Base-by-base conservation (phyloP, 2,329 filamentous ascomycete genomes). In the Myrmaecium sp. region DNA sequence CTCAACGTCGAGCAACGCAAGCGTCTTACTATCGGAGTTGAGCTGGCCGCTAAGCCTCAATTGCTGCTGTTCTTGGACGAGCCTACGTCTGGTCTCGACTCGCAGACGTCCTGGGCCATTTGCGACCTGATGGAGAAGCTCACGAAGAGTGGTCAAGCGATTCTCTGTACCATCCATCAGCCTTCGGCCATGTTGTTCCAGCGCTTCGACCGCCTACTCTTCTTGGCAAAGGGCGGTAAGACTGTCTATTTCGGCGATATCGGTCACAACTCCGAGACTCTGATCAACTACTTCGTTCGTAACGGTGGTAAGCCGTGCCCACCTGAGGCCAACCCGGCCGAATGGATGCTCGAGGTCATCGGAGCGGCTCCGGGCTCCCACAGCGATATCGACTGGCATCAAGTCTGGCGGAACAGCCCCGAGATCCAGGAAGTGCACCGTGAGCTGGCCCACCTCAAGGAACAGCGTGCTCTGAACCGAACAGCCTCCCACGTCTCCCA, bases 101-200 rank as follows among this genome's bases (percentile, higher is more conserved):
- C 69, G 2, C 32, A 38, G 17, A 28, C 37, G 8, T 31, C 36
- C 5, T 30, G 27, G 26, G 25, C 30, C 7, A 36, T 38, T 14
- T 30, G 33, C 17, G 24, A 30, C 8, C 30, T 39, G 17, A 31
- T 39, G 26, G 25, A 35, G 13, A 25, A 34, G 19, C 22, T 39
- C 14, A 66, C 69, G 1, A 64, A 69, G 14, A 57, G 60, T 2
- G 68, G 68, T 0, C 67, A 72, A 33, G 64, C 66, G 1, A 62
- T 73, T 5, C 47, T 72, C 1, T 69, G 64, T 32, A 72, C 68
- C 0, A 71, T 72, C 34, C 82, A 92, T 49, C 82, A 93, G 51
- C 83, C 83, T 10, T 86, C 79, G 6, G 80, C 82, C 15, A 80
- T 86, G 62, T 63, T 92, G 19, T 89, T 92, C 59, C 77, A 91